Evolutionary conservation across 176 grass and related monocot species (phyloP), one percentile per base, ranked within the genome.

Genomic region (Cenchrus fungigraminus): DNA sequence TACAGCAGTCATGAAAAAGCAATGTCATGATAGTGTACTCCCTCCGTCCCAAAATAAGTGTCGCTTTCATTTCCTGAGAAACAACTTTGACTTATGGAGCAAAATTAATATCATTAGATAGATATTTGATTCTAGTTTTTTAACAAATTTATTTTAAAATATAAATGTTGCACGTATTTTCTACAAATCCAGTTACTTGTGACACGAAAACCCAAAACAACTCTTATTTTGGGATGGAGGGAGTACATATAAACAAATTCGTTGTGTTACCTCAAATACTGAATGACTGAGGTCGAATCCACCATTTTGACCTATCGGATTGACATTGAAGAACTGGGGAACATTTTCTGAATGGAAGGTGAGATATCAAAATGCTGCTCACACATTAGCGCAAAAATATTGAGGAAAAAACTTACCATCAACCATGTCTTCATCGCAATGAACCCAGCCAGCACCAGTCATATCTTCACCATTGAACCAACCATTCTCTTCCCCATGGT

Each of bases 301-400:
- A 77, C 89, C 93, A 92, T 92, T 98, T 86, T 90, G 85, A 70
- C 93, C 96, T 83, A 98, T 95, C 1, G 83, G 89, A 28, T 89
- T 92, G 20, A 57, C 64, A 68, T 11, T 65, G 22, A 87, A 84
- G 63, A 63, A 61, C 4, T 71, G 25, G 44, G 83, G 80, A 16
- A 54, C 88, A 82, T 80, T 87, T 86, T 87, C 93, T 95, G 86
- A 64, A 80, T 63, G 17, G 22, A 89, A 52, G 16, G 71, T 56
- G 77, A 40, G 10, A 77, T 42, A 58, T 83, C 68, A 66, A 76
- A 50, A 42, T 83, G 37, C 12, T 29, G 65, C 31, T 75, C 15
- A 55, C 63, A 79, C 67, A 77, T 32, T 58, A 79, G 43, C 14
- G 42, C 8, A 20, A 59, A 73, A 67, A 87, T 65, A n/a, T 7